Evolutionary conservation across 306 rosid species (phyloP).

Genomic region (Aeschynomene evenia): DNA sequence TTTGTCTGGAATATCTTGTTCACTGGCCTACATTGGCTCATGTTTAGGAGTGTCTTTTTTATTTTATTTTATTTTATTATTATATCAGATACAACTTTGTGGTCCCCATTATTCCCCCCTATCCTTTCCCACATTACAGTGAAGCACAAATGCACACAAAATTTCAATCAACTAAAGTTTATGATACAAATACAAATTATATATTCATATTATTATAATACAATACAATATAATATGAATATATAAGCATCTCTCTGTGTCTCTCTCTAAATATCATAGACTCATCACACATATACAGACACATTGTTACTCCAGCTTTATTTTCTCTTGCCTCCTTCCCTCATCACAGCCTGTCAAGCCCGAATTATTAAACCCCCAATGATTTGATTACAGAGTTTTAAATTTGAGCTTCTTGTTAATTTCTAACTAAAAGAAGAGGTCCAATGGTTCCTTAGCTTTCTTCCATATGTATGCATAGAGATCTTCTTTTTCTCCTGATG

Average conservation of each 20-base stretch:
- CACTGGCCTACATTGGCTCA: slow-evolving; percentile 64
- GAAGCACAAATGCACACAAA: slow-evolving; percentile 25
- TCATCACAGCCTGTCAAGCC: slow-evolving; percentile 89
- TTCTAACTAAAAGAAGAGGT: slow-evolving; percentile 35
- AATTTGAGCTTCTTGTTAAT: slow-evolving; percentile 38
- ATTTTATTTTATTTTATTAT: no score
- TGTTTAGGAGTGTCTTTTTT: slow-evolving; percentile 44
- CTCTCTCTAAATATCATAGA: slow-evolving; percentile 29
- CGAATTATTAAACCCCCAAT: slow-evolving; percentile 62
- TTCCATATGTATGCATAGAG: slow-evolving; percentile 49
- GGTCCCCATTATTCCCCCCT: slow-evolving; percentile 42
- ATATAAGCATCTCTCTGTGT: slow-evolving; percentile 8
- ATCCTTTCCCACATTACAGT: slow-evolving; percentile 34
- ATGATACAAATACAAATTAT: slow-evolving; percentile 23
- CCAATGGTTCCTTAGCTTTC: slow-evolving; percentile 43
- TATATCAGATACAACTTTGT: slow-evolving; percentile 31
- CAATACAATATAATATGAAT: no score
- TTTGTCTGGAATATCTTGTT: slow-evolving; percentile 87
- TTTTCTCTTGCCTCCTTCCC: slow-evolving; percentile 49
- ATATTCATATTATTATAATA: slow-evolving; percentile 17
- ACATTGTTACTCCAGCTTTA: slow-evolving; percentile 48
- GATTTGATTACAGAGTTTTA: slow-evolving; percentile 35
- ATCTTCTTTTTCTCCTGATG: slow-evolving; percentile 47
- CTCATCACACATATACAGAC: slow-evolving; percentile 39
- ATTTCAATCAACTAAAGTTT: slow-evolving; percentile 26